A percentile compares a stretch with the other conserved stretches of the same genome.
Evolutionary conservation across 75 land plant genomes (phyloP).

Genomic region (Pseudotsuga menziesii): DNA sequence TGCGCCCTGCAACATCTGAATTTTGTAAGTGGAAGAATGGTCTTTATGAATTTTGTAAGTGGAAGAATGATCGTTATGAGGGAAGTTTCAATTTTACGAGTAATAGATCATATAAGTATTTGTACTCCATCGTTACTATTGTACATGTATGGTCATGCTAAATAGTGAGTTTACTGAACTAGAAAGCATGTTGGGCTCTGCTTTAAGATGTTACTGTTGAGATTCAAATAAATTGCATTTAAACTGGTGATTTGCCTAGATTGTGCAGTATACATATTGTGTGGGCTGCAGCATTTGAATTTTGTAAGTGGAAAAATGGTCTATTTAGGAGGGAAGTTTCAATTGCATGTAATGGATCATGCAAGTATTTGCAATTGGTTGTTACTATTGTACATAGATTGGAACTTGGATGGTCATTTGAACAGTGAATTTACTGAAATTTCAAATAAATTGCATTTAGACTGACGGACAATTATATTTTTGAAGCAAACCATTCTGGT

Average conservation of each 20-base stretch:
- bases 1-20: neutral
- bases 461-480: no score
- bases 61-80: no score
- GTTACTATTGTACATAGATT: no score
- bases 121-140: neutral
- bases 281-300: neutral
- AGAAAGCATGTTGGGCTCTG: no score
- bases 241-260: neutral
- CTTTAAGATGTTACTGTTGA: neutral
- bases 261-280: neutral
- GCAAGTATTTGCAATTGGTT: neutral
- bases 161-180: neutral
- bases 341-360: neutral
- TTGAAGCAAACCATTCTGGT: no score
- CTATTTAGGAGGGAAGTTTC: neutral
- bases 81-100: neutral
- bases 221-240: neutral
- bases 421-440: neutral
- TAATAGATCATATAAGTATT: neutral
- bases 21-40: neutral
- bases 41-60: neutral
- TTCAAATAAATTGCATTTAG: neutral
- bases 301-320: neutral
- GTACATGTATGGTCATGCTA: neutral
- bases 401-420: neutral